These are phyloP conservation scores for Kitagawia praeruptora DNA, from an alignment of 129 eudicot genomes.

Conservation along the genomic window DNA sequence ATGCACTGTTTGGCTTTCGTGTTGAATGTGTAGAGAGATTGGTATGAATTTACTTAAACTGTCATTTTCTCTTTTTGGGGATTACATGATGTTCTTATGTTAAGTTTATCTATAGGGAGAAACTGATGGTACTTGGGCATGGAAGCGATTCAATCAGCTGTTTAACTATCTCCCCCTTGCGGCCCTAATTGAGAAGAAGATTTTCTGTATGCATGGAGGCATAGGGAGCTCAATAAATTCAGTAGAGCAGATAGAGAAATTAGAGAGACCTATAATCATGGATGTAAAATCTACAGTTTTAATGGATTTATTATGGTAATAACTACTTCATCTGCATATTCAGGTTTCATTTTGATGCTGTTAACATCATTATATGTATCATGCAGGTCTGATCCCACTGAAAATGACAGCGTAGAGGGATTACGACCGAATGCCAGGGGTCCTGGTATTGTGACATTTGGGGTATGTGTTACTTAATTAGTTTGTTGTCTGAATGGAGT, in stretches of 20 bases:
- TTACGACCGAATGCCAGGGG: conserved; percentile 93
- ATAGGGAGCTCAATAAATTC: conserved; percentile 91
- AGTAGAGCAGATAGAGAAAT: conserved; percentile 93
- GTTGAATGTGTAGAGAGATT: conserved; percentile 93
- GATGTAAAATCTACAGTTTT: conserved; percentile 82
- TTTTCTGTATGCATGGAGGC: conserved; percentile 97
- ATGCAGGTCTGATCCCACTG: conserved; percentile 97
- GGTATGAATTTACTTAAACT: conserved; percentile 37
- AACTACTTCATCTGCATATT: not conserved
- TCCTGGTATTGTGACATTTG: conserved; percentile 87
- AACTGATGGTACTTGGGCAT: conserved; percentile 93
- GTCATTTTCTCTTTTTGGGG: not conserved
- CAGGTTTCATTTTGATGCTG: not conserved
- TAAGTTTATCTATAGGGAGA: conserved; percentile 54
- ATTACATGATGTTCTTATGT: conserved; percentile 8
- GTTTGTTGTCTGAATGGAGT: not conserved
- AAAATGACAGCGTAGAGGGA: conserved; percentile 91
- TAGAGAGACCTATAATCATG: conserved; percentile 91
- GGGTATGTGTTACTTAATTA: conserved; percentile 42
- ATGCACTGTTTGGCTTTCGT: conserved; percentile 94
- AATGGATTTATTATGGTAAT: conserved; percentile 89
- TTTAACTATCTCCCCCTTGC: conserved; percentile 92
- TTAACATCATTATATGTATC: conserved; percentile 7
- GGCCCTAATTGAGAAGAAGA: conserved; percentile 85
- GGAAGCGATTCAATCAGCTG: conserved; percentile 87